These are phyloP conservation scores for Castanospermum australe DNA, from an alignment of 306 rosid species.

Conservation along the genomic window DNA sequence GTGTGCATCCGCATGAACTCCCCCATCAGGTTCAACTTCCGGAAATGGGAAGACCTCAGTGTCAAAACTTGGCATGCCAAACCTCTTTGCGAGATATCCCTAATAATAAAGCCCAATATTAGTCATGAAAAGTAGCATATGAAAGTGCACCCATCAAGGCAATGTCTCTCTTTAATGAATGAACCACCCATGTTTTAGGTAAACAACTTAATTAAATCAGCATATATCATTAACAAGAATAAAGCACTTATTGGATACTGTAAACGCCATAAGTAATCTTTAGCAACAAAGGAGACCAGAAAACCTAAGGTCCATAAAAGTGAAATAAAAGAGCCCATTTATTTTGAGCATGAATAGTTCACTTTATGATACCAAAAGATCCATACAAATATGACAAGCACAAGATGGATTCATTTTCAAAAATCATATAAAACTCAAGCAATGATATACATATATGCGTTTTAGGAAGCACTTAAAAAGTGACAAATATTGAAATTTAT, in stretches of 20 bases:
- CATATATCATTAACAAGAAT: not conserved
- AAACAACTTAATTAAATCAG: slow-evolving; percentile 18
- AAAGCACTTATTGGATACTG: slow-evolving; percentile 5
- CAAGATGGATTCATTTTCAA: not conserved
- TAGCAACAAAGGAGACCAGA: slow-evolving; percentile 5
- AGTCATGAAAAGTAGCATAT: slow-evolving; percentile 14
- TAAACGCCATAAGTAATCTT: not conserved
- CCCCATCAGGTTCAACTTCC: slow-evolving; percentile 74
- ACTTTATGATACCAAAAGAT: not conserved
- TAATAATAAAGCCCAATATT: slow-evolving; percentile 35
- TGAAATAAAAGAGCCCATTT: not conserved
- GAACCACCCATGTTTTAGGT: slow-evolving; percentile 14
- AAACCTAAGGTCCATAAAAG: slow-evolving; percentile 4
- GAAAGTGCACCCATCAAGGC: slow-evolving; percentile 18
- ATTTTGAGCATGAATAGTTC: not conserved
- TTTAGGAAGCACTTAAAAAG: not conserved
- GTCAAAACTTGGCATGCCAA: slow-evolving; percentile 73
- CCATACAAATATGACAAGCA: not conserved
- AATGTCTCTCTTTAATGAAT: slow-evolving; percentile 23
- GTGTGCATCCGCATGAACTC: slow-evolving; percentile 64
- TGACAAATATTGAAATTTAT: not conserved
- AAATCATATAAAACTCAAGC: not conserved
- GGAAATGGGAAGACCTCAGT: slow-evolving; percentile 61
- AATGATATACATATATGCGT: not conserved
- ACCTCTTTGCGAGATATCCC: slow-evolving; percentile 74